These are phyloP conservation scores for Debaryomyces robertsiae DNA, from an alignment of 1,139 yeast genomes.

Conservation along the genomic window DNA sequence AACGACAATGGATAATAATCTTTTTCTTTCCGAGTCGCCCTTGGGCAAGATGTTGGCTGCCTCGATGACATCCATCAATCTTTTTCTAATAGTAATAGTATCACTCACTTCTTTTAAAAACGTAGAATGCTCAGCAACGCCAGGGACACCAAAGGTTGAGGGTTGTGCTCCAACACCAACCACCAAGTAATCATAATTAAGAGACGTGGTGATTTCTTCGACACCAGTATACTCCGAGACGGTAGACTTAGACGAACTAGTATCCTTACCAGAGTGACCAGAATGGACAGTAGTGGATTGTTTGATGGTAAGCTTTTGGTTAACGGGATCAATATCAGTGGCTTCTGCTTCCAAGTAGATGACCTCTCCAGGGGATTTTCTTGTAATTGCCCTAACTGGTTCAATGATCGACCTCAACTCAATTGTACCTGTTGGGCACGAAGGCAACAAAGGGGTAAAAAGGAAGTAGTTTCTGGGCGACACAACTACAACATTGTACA, in stretches of 20 bases:
- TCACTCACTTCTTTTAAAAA: conserved; percentile 88
- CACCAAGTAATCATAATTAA: conserved; percentile 76
- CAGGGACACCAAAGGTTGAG: conserved; percentile 90
- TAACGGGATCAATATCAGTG: conserved; percentile 71
- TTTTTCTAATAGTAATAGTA: conserved; percentile 72
- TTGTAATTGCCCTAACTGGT: conserved; percentile 75
- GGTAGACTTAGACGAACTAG: conserved; percentile 54
- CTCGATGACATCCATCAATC: conserved; percentile 79
- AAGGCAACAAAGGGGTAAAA: conserved; percentile 91
- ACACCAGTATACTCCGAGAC: conserved; percentile 40
- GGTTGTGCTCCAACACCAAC: conserved; percentile 93
- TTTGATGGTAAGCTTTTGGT: conserved; percentile 62
- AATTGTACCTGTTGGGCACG: conserved; percentile 91
- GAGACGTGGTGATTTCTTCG: conserved; percentile 49
- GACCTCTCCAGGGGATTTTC: conserved; percentile 75
- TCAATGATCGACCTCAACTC: conserved; percentile 89
- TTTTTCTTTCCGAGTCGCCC: conserved; percentile 76
- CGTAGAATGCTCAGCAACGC: conserved; percentile 83
- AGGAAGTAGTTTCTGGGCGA: conserved; percentile 95
- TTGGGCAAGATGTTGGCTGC: conserved; percentile 77
- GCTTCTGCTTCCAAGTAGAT: conserved; percentile 92
- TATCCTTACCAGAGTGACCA: conserved; percentile 56
- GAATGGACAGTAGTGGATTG: conserved; percentile 55
- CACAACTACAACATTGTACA: conserved; percentile 85
- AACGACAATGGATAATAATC: conserved; percentile 79